phyloP scores from a whole-genome alignment of 2,329 filamentous ascomycete species.

The Cytospora paraplurivora region DNA sequence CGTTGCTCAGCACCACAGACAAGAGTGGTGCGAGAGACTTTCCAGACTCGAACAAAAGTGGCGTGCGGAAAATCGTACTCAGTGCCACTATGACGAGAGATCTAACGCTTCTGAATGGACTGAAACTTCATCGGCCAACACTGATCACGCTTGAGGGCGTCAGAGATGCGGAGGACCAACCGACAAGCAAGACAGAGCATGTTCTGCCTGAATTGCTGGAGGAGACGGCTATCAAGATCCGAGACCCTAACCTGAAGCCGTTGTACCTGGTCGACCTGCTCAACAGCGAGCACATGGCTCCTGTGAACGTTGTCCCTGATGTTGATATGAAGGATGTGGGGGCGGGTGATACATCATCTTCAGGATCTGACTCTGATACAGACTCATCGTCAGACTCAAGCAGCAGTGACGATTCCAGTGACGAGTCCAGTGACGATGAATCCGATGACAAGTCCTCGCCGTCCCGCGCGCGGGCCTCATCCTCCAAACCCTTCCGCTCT shows the following conservation, averaged over 20 bases:
- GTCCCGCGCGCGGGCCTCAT: neutral
- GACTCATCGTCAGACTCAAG: constrained; percentile 38
- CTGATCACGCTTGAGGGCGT: constrained; percentile 72
- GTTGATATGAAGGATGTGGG: constrained; percentile 42
- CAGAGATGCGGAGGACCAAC: constrained; percentile 39
- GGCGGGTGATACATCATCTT: constrained; percentile 35
- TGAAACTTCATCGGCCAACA: constrained; percentile 73
- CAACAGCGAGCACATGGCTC: constrained; percentile 53
- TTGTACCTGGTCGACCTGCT: constrained; percentile 82
- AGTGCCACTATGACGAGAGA: constrained; percentile 93
- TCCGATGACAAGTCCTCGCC: constrained; percentile 30
- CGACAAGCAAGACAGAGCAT: constrained; percentile 47
- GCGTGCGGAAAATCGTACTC: constrained; percentile 78
- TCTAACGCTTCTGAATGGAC: constrained; percentile 72
- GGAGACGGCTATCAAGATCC: constrained; percentile 69
- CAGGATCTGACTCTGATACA: constrained; percentile 39
- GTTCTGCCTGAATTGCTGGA: constrained; percentile 63
- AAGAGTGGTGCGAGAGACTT: constrained; percentile 55
- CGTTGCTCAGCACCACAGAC: constrained; percentile 51
- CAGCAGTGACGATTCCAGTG: constrained; percentile 30
- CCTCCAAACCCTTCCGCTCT: constrained; percentile 37
- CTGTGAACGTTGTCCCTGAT: constrained; percentile 36
- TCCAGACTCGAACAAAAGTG: constrained; percentile 52
- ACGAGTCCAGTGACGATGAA: constrained; percentile 30
- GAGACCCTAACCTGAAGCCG: constrained; percentile 73